phyloP scores from a whole-genome alignment of 1,284 basidiomycete genomes.

The Ceratobasidium sp. region DNA sequence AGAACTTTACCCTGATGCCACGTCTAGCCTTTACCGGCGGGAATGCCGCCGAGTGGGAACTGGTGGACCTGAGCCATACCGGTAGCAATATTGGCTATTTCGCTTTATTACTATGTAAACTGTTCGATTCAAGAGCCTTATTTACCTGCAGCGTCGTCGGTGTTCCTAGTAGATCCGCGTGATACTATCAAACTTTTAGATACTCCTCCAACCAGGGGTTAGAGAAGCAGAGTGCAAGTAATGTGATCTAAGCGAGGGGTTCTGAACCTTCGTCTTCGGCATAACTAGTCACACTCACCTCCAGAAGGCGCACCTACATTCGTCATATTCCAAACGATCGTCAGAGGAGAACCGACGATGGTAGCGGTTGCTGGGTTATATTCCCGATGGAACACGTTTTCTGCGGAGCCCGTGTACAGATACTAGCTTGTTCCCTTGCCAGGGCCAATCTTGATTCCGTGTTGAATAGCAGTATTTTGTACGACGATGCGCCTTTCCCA shows the following conservation, averaged over 20 bases:
- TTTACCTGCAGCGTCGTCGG: conserved; percentile 60
- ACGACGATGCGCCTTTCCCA: conserved; percentile 61
- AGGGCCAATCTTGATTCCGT: conserved; percentile 59
- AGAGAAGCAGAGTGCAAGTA: conserved; percentile 61
- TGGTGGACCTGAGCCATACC: conserved; percentile 62
- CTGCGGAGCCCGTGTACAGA: conserved; percentile 50
- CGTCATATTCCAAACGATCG: conserved; percentile 58
- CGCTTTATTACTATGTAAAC: background rate
- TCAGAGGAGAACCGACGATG: conserved; percentile 46
- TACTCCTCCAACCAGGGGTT: conserved; percentile 47
- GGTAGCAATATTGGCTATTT: conserved; percentile 50
- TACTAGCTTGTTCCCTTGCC: conserved; percentile 33
- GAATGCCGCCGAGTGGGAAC: conserved; percentile 46
- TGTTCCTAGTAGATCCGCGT: conserved; percentile 59
- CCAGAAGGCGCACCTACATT: conserved; percentile 58
- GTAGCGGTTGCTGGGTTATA: conserved; percentile 40
- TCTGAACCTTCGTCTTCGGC: background rate
- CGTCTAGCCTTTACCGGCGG: conserved; percentile 41
- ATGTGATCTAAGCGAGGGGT: conserved; percentile 51
- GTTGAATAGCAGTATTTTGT: conserved; percentile 58
- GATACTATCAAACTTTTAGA: conserved; percentile 53
- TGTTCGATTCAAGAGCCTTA: too few relatives aligned
- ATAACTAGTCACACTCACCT: background rate
- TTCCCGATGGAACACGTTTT: conserved; percentile 27
- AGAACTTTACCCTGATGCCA: conserved; percentile 58